Conservation (phyloP, 2,329 filamentous ascomycete genomes). For the Aspergillus sp. region DNA sequence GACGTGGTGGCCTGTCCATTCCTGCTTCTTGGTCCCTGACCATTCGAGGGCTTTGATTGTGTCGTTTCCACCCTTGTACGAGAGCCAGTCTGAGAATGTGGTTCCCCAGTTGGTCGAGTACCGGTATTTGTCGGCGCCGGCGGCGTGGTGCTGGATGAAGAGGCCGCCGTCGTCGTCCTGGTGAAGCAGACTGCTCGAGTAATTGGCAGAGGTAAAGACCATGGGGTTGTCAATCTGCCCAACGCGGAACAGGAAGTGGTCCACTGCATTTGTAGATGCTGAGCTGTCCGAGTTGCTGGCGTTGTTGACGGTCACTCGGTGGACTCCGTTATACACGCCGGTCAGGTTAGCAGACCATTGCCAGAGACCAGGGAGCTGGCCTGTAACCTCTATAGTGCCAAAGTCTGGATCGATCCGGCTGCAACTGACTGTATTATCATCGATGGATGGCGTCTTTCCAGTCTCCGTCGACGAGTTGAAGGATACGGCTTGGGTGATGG, state of each 20-base stretch:
- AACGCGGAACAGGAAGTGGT: constrained; percentile 63
- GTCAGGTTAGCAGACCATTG: constrained; percentile 53
- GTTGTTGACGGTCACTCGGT: constrained; percentile 54
- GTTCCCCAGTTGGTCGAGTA: constrained; percentile 63
- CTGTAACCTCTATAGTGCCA: neutral
- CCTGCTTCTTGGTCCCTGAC: constrained; percentile 48
- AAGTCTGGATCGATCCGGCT: constrained; percentile 45
- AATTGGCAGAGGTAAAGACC: constrained; percentile 60
- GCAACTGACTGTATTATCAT: constrained; percentile 51
- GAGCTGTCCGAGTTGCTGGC: constrained; percentile 32
- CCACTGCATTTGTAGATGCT: constrained; percentile 51
- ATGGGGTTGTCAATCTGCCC: constrained; percentile 60
- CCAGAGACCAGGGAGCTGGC: constrained; percentile 38
- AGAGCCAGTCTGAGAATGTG: constrained; percentile 16
- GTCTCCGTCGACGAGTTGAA: constrained; percentile 58
- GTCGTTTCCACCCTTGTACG: too few relatives aligned
- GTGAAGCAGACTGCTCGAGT: constrained; percentile 55
- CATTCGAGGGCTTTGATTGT: constrained; percentile 59
- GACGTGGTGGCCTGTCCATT: constrained; percentile 63
- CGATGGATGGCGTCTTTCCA: constrained; percentile 42
- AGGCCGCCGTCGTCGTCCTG: constrained; percentile 46
- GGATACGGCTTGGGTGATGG: constrained; percentile 50
- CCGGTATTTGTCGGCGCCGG: constrained; percentile 63
- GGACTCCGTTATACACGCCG: constrained; percentile 62
- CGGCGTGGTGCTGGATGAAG: constrained; percentile 57